Percentiles rank a stretch among this genome's conserved stretches.
Evolutionary conservation across 345 rosid genomes (phyloP).

Genomic region (Pistacia atlantica): DNA sequence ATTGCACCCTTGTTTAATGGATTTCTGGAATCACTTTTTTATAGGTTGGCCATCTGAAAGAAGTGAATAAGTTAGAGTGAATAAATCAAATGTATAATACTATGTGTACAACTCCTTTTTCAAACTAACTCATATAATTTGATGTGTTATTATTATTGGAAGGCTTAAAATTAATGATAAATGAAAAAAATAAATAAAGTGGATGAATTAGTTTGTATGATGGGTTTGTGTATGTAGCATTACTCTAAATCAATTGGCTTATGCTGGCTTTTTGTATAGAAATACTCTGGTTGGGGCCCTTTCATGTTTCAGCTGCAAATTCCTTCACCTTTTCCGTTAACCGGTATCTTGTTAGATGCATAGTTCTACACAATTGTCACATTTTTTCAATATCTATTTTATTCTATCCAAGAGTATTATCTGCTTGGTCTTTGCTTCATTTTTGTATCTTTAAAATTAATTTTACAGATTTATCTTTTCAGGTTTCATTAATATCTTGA

Average conservation of each 20-base stretch:
- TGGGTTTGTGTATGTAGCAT: neutral
- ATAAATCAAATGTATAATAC: too few species aligned
- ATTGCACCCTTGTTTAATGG: neutral
- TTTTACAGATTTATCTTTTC: slow-evolving; percentile 5
- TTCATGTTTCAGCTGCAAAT: neutral
- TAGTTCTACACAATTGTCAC: neutral
- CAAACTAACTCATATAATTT: too few species aligned
- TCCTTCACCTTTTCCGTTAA: neutral
- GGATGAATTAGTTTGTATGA: too few species aligned
- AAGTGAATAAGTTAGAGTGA: neutral
- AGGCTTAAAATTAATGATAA: too few species aligned
- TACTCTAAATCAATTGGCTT: neutral
- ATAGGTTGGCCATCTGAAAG: neutral
- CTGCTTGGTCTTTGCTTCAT: neutral
- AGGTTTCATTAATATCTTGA: neutral
- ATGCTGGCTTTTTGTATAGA: neutral
- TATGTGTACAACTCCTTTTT: too few species aligned
- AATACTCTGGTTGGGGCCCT: neutral
- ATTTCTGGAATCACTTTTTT: neutral
- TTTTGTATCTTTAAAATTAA: neutral
- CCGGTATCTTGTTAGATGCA: neutral
- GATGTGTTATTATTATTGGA: too few species aligned
- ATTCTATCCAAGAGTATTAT: neutral
- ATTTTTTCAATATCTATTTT: neutral
- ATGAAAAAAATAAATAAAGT: too few species aligned